Evolutionary conservation across 768 basidiomycete genomes (phyloP).

Genomic region (Polyporus arcularius): DNA sequence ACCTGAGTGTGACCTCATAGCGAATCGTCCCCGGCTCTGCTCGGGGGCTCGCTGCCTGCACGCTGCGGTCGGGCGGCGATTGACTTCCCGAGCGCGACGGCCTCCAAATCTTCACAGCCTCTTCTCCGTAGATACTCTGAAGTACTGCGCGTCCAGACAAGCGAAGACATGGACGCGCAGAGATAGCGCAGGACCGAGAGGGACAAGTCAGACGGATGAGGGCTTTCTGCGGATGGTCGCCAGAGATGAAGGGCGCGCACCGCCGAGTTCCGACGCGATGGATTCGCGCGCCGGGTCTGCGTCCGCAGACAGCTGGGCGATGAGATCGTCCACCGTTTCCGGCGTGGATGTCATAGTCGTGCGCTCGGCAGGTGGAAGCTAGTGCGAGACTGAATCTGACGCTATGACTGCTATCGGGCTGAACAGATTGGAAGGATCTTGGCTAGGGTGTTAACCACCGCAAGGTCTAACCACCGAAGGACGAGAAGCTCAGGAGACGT

Average conservation of each 20-base stretch:
- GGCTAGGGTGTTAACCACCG: too few relatives aligned
- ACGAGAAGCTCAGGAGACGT: too few relatives aligned
- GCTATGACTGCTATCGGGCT: too few relatives aligned
- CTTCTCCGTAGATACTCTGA: slow-evolving; percentile 81
- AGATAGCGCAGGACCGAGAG: slow-evolving; percentile 2
- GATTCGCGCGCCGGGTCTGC: slow-evolving; percentile 40
- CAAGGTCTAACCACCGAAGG: too few relatives aligned
- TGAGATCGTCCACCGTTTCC: slow-evolving; percentile 14
- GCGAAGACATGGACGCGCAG: slow-evolving; percentile 2
- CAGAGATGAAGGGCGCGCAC: slow-evolving; percentile 27
- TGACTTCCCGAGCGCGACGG: slow-evolving; percentile 24
- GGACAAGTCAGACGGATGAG: slow-evolving; percentile 22
- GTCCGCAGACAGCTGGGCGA: slow-evolving; percentile 26
- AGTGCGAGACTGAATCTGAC: too few relatives aligned
- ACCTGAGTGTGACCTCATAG: slow-evolving; percentile 69
- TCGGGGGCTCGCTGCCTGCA: neutral
- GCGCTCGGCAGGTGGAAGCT: too few relatives aligned
- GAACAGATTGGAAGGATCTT: too few relatives aligned
- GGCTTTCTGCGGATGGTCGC: slow-evolving; percentile 15
- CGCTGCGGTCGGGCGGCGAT: slow-evolving; percentile 23
- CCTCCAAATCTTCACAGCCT: slow-evolving; percentile 62
- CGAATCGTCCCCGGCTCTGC: slow-evolving; percentile 45
- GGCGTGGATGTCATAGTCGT: slow-evolving; percentile 7
- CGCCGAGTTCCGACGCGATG: slow-evolving; percentile 50
- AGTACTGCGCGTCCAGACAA: slow-evolving; percentile 46